Percentiles rank a stretch among this genome's conserved stretches.
These are phyloP conservation scores for Pouteria campechiana DNA, from an alignment of 179 eudicot genomes.

Conservation along the genomic window DNA sequence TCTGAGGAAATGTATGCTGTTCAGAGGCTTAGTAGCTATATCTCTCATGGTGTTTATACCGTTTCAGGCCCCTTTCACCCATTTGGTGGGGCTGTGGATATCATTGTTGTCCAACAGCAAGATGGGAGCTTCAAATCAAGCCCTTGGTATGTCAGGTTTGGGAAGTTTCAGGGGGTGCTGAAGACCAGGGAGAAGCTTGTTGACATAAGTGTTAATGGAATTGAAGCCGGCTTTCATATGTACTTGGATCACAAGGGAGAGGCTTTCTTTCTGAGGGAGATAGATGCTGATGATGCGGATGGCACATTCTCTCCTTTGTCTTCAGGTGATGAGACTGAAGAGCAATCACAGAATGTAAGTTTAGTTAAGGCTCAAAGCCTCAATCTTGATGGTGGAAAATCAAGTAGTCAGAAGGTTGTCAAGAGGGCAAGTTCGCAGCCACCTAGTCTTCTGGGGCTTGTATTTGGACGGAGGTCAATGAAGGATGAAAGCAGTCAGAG, in stretches of 20 bases:
- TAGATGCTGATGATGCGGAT: constrained; percentile 37
- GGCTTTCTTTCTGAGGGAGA: constrained; percentile 66
- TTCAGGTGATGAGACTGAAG: constrained; percentile 55
- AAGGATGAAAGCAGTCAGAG: constrained; percentile 19
- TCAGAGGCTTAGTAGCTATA: constrained; percentile 74
- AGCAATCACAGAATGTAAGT: constrained; percentile 18
- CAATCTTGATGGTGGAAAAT: constrained; percentile 28
- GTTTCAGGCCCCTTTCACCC: constrained; percentile 89
- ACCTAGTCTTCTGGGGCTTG: constrained; percentile 52
- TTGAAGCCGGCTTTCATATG: constrained; percentile 70
- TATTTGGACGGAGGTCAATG: constrained; percentile 46
- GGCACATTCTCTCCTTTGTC: constrained; percentile 24
- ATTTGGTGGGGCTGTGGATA: constrained; percentile 94
- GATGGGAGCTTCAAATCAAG: constrained; percentile 86
- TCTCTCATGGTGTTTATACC: constrained; percentile 47
- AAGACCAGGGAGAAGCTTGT: constrained; percentile 70
- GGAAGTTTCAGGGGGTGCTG: constrained; percentile 88
- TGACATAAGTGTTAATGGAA: constrained; percentile 59
- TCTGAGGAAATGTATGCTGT: constrained; percentile 57
- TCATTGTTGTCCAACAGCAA: constrained; percentile 79
- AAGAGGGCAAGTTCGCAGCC: constrained; percentile 25
- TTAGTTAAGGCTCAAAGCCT: constrained; percentile 41
- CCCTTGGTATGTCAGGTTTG: constrained; percentile 91
- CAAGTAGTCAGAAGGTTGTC: constrained; percentile 21
- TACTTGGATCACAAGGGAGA: constrained; percentile 77